Conservation (phyloP, 371 early-diverging fungal species). For the Racocetra persica region DNA sequence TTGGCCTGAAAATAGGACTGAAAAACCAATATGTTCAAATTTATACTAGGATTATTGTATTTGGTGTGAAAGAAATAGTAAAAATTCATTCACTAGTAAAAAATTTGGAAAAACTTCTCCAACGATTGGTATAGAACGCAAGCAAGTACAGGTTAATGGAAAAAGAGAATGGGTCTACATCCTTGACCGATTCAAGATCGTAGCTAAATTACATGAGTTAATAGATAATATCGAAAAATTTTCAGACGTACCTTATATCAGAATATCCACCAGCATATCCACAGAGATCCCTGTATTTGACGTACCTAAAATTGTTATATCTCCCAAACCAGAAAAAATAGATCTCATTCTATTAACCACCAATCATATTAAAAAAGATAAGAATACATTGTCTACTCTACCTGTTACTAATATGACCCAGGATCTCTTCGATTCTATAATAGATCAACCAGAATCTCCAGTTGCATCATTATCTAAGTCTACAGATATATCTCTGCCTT, state of each 20-base stretch:
- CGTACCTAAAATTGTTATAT: background rate
- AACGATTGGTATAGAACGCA: too few relatives aligned
- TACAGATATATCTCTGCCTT: background rate
- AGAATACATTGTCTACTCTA: background rate
- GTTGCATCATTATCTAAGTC: background rate
- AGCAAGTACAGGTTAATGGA: too few relatives aligned
- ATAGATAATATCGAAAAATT: constrained; percentile 17
- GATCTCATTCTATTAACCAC: background rate
- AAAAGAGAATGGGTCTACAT: constrained; percentile 11
- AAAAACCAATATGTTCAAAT: too few relatives aligned
- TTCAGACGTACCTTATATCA: background rate
- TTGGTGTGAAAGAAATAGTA: too few relatives aligned
- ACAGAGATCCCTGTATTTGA: background rate
- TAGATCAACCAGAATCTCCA: background rate
- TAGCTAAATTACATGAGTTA: background rate
- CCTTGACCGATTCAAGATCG: constrained; percentile 2
- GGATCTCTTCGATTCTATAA: constrained; percentile 5
- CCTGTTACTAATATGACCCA: background rate
- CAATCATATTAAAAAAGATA: background rate
- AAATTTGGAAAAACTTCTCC: too few relatives aligned
- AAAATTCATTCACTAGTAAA: too few relatives aligned
- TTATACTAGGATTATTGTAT: too few relatives aligned
- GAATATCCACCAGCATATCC: background rate
- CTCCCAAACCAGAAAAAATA: background rate
- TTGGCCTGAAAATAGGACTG: too few relatives aligned